Percentiles rank a stretch among this genome's conserved stretches.
phyloP scores from a whole-genome alignment of 2,329 filamentous ascomycete genomes.

The Pleoardoris graminearum region DNA sequence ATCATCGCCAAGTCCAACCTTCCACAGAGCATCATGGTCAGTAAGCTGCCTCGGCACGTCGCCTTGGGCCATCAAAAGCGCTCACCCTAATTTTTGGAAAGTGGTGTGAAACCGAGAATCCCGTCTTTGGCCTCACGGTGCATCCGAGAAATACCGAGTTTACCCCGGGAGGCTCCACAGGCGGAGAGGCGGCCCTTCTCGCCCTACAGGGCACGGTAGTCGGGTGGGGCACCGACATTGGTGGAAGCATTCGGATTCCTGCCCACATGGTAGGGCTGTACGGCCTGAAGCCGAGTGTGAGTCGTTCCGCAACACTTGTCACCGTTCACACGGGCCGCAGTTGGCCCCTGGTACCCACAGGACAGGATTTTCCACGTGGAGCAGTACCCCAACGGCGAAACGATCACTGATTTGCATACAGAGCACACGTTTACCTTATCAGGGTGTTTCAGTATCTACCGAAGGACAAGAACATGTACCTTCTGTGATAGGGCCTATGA shows the following conservation, averaged over 20 bases:
- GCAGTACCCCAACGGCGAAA: not conserved
- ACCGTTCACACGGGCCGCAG: not conserved
- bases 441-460: constrained; percentile 62
- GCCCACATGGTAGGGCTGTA: constrained; percentile 63
- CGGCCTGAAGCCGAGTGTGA: constrained; percentile 55
- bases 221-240: constrained; percentile 63
- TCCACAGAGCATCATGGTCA: constrained; percentile 60
- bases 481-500: constrained; percentile 64
- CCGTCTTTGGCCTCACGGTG: constrained; percentile 61
- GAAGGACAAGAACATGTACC: constrained; percentile 68
- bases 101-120: constrained; percentile 64
- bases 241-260: constrained; percentile 62
- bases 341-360: not conserved
- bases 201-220: constrained; percentile 57
- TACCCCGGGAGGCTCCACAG: constrained; percentile 61
- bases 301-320: not conserved
- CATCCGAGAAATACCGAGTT: constrained; percentile 62
- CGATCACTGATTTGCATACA: constrained; percentile 27
- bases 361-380: constrained; percentile 47
- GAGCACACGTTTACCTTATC: constrained; percentile 62
- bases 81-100: constrained; percentile 52
- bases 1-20: constrained; percentile 58
- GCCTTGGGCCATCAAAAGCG: too few relatives aligned
- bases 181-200: constrained; percentile 62
- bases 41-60: constrained; percentile 15